A percentile compares a stretch with the other conserved stretches of the same genome.
Conservation (phyloP, 768 basidiomycete genomes). For the Pulveroboletus ravenelii region DNA sequence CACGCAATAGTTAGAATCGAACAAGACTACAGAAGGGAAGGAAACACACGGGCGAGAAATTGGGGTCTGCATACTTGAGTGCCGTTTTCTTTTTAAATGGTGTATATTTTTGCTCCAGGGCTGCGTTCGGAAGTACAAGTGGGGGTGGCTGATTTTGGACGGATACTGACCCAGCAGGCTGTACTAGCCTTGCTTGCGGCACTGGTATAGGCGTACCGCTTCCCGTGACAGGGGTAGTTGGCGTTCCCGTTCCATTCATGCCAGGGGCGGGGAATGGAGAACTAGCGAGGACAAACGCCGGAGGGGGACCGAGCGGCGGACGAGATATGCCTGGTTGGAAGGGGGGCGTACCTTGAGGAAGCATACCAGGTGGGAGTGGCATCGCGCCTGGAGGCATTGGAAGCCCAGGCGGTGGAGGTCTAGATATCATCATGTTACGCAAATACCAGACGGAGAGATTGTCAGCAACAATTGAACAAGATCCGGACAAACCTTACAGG, state of each 20-base stretch:
- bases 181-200: constrained; percentile 1
- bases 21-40: not conserved
- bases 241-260: constrained; percentile 18
- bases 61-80: constrained; percentile 70
- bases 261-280: constrained; percentile 28
- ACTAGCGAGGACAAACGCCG: constrained; percentile 34
- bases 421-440: constrained; percentile 19
- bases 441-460: constrained; percentile 8
- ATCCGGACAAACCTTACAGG: constrained; percentile 12
- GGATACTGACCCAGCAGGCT: constrained; percentile 23
- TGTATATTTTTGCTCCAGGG: constrained; percentile 60
- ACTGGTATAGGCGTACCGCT: constrained; percentile 24
- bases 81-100: constrained; percentile 72
- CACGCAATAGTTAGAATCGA: not conserved
- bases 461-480: constrained; percentile 18
- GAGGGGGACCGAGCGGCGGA: constrained; percentile 31
- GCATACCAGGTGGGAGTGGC: constrained; percentile 30
- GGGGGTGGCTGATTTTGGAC: constrained; percentile 22
- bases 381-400: constrained; percentile 40
- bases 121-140: constrained; percentile 50
- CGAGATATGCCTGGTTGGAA: constrained; percentile 36
- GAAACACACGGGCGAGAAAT: constrained; percentile 68
- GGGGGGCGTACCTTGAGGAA: constrained; percentile 36
- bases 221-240: constrained; percentile 14
- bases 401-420: constrained; percentile 53